These are phyloP conservation scores for Emericellopsis terricola DNA, from an alignment of 495 filamentous ascomycete species.

Conservation along the genomic window DNA sequence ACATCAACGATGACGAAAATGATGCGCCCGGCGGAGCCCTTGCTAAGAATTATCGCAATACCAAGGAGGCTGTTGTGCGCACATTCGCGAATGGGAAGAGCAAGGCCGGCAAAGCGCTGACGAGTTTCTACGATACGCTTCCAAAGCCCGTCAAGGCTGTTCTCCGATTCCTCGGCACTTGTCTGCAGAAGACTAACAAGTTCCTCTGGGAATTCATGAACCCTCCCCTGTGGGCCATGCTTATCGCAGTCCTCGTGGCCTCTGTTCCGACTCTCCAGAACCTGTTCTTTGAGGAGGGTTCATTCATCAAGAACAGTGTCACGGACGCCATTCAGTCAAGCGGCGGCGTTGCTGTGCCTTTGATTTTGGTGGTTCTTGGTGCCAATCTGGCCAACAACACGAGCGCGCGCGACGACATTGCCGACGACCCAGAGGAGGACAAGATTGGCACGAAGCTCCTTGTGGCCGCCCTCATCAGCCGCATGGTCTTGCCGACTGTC, in stretches of 20 bases:
- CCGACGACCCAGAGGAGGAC: conserved; percentile 46
- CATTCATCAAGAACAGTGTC: conserved; percentile 83
- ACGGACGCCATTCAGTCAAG: conserved; percentile 73
- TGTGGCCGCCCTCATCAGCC: conserved; percentile 64
- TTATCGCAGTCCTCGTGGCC: conserved; percentile 71
- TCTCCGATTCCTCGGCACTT: conserved; percentile 24
- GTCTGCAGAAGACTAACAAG: conserved; percentile 31
- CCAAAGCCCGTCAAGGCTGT: conserved; percentile 38
- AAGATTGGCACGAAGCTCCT: conserved; percentile 56
- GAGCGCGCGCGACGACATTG: conserved; percentile 28
- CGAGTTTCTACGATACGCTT: conserved; percentile 20
- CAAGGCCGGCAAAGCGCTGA: not conserved
- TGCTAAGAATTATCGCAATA: not conserved
- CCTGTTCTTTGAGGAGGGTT: conserved; percentile 76
- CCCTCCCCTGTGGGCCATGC: conserved; percentile 94
- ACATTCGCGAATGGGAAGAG: not conserved
- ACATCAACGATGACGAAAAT: conserved; percentile 16
- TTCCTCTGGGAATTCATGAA: conserved; percentile 93
- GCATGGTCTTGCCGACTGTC: conserved; percentile 83
- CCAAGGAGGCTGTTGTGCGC: too few relatives aligned
- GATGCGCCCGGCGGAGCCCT: conserved; percentile 12
- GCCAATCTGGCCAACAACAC: conserved; percentile 80
- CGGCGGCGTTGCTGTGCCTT: conserved; percentile 79
- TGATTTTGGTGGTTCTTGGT: conserved; percentile 92
- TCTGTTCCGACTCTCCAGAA: conserved; percentile 71